Evolutionary conservation across 2,329 filamentous ascomycete genomes (phyloP).

Genomic region (Calonectria pauciramosa): DNA sequence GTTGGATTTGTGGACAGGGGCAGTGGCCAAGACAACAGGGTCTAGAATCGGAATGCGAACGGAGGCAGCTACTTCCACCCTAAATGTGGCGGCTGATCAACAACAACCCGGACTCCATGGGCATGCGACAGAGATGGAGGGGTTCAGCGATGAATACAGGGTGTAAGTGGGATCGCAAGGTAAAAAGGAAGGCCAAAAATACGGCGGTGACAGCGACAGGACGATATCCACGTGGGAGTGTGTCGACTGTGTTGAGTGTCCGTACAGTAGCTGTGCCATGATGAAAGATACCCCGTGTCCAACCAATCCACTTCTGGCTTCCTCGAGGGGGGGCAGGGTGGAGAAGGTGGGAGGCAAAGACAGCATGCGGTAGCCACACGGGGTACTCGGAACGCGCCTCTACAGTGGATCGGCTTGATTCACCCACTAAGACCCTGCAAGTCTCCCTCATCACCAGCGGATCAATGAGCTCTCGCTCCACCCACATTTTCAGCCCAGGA

Average conservation of each 20-base stretch:
- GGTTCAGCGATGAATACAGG: neutral
- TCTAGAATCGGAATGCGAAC: neutral
- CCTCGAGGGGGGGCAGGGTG: slow-evolving; percentile 11
- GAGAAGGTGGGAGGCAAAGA: neutral
- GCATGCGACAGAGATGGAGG: neutral
- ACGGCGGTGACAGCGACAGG: slow-evolving; percentile 23
- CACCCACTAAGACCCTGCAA: slow-evolving; percentile 13
- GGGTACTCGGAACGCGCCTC: slow-evolving; percentile 7
- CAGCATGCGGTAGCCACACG: slow-evolving; percentile 19
- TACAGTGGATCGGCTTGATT: slow-evolving; percentile 2
- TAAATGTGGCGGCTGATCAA: neutral
- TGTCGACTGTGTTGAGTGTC: slow-evolving; percentile 23
- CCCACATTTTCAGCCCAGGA: neutral
- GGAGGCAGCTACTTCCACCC: neutral
- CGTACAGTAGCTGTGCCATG: slow-evolving; percentile 20
- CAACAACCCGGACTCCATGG: neutral
- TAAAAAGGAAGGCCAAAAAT: neutral
- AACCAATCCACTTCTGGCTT: slow-evolving; percentile 17
- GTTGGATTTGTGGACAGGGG: slow-evolving; percentile 2
- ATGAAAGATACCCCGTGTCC: slow-evolving; percentile 23
- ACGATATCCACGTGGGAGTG: slow-evolving; percentile 26
- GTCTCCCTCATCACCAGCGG: neutral
- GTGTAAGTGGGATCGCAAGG: neutral
- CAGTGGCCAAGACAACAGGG: slow-evolving; percentile 3
- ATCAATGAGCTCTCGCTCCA: slow-evolving; percentile 1